A percentile compares a stretch with the other conserved stretches of the same genome.
These are phyloP conservation scores for Nothophaeocryptopus gaeumannii DNA, from an alignment of 2,329 filamentous ascomycete genomes.

Conservation along the genomic window DNA sequence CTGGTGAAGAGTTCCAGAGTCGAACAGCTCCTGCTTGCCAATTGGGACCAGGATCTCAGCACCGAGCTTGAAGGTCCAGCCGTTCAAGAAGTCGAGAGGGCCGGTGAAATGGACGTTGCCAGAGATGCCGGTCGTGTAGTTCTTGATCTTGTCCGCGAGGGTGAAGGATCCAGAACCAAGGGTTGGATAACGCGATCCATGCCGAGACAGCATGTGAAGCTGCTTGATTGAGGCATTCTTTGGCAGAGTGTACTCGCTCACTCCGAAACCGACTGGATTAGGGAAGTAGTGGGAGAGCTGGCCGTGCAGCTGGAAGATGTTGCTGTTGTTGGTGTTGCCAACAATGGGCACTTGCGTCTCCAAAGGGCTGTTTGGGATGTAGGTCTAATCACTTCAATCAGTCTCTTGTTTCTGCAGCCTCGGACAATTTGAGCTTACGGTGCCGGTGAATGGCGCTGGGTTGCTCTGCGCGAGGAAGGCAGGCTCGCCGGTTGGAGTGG, in stretches of 20 bases:
- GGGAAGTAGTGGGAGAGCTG: constrained; percentile 68
- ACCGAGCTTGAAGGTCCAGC: constrained; percentile 68
- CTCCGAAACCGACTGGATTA: constrained; percentile 67
- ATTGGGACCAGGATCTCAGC: constrained; percentile 69
- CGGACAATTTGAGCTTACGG: constrained; percentile 27
- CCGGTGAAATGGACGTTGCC: constrained; percentile 53
- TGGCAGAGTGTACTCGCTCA: constrained; percentile 68
- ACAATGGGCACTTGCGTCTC: constrained; percentile 67
- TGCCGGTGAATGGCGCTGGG: constrained; percentile 58
- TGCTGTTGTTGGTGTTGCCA: constrained; percentile 57
- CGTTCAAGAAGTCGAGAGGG: constrained; percentile 62
- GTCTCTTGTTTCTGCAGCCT: neutral
- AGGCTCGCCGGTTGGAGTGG: constrained; percentile 66
- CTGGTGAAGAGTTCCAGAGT: constrained; percentile 65
- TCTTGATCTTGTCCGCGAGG: constrained; percentile 58
- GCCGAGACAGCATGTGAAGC: constrained; percentile 69
- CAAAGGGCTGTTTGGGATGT: constrained; percentile 66
- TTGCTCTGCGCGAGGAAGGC: constrained; percentile 72
- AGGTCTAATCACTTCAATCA: constrained; percentile 41
- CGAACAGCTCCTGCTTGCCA: constrained; percentile 61
- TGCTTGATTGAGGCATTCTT: constrained; percentile 65
- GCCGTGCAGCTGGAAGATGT: constrained; percentile 70
- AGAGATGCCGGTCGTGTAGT: constrained; percentile 42
- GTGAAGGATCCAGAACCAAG: constrained; percentile 53
- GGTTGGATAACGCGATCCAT: constrained; percentile 72